Evolutionary conservation across 2,329 filamentous ascomycete genomes (phyloP), one percentile per base, ranked within the genome.

Genomic region (Metarhizium brunneum): DNA sequence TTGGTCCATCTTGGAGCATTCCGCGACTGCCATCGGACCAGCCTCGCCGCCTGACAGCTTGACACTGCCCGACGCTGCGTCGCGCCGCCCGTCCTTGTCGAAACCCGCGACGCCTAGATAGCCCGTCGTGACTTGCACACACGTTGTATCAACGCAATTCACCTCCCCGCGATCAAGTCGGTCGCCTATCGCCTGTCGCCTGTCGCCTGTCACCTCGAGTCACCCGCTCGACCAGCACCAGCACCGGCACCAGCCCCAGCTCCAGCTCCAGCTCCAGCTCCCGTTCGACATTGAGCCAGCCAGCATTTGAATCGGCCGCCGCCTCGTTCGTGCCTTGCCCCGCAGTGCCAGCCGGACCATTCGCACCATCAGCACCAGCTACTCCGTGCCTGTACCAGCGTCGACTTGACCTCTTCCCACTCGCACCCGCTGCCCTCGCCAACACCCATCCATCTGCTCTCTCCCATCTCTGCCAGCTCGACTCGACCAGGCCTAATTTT

Each of bases 111-210:
- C 25, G 25, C 25, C 25, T 25, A 25, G 25, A 25, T 25, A 25
- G 25, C 25, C 25, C 4, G 25, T 25, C 25, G 25, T 25, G 25
- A 25, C 25, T 25, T 25, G 25, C 25, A 25, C 25, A 25, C 25
- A 13, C 36, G 49, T 25, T 25, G 20, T 18, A 14, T 25, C n/a
- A 11, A 40, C 10, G 38, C 38, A 40, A 36, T 40, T 40, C 40
- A 6, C 40, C 14, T 18, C 40, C 40, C 40, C 40, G 40, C 40
- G 40, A 43, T 16, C 13, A 6, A 43, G 43, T 51, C 49, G 52
- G 43, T 57, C 52, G 47, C 53, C 43, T 50, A 53, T 55, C 52
- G 55, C 57, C 54, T 40, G 57, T 58, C 57, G 57, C 52, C 49
- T 55, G 55, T 55, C 56, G 55, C 56, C 55, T 57, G 57, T 36